Conservation (phyloP, 495 filamentous ascomycete species). For the Pseudevernia furfuracea region DNA sequence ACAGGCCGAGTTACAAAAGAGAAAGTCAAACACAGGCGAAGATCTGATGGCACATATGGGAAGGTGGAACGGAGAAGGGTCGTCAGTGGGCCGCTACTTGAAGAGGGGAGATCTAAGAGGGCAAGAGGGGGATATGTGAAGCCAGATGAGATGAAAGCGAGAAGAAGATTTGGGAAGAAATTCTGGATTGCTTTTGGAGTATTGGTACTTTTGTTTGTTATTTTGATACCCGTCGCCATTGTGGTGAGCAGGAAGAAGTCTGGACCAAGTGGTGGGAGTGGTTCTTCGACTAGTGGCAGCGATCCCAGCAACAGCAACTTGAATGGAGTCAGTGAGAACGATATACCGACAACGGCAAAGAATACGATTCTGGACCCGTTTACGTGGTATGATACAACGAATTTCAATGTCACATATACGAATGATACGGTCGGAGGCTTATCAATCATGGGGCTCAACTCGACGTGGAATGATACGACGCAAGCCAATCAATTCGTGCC, state of each 20-base stretch:
- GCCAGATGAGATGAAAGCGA: conserved; percentile 30
- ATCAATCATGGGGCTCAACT: conserved; percentile 81
- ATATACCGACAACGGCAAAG: conserved; percentile 58
- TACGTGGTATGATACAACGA: conserved; percentile 83
- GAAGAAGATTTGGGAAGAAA: conserved; percentile 34
- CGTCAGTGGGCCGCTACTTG: conserved; percentile 60
- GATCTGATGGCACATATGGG: conserved; percentile 28
- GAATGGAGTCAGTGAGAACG: conserved; percentile 47
- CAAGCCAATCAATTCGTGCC: conserved; percentile 73
- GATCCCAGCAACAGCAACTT: conserved; percentile 50
- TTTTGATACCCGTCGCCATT: conserved; percentile 67
- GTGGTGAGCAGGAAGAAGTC: conserved; percentile 60
- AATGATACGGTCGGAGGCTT: conserved; percentile 75
- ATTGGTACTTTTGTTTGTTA: conserved; percentile 54
- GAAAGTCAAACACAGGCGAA: conserved; percentile 28
- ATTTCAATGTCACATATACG: conserved; percentile 94
- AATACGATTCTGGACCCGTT: conserved; percentile 84
- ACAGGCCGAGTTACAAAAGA: conserved; percentile 23
- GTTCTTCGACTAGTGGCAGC: conserved; percentile 28
- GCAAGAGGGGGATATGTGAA: conserved; percentile 22
- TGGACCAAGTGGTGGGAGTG: conserved; percentile 20
- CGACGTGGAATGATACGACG: conserved; percentile 76
- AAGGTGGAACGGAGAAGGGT: conserved; percentile 43
- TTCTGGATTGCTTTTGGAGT: conserved; percentile 31
- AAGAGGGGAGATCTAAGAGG: conserved; percentile 46